These are phyloP conservation scores for Cornus kousa DNA, from an alignment of 148 eudicot genomes.

Conservation along the genomic window DNA sequence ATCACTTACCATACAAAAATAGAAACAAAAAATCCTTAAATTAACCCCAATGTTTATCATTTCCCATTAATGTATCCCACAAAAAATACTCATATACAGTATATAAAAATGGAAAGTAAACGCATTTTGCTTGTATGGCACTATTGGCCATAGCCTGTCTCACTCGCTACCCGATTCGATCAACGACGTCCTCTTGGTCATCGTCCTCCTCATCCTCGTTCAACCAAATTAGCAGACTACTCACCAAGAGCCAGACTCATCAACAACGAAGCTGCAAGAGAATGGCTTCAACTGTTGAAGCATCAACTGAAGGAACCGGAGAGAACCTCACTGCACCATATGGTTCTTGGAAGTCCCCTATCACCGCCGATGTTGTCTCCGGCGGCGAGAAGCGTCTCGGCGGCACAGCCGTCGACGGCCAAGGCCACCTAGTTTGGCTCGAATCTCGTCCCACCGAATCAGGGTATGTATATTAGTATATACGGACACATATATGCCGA, in stretches of 20 bases:
- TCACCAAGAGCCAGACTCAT: background rate
- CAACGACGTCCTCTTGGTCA: no score
- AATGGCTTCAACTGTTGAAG: conserved; percentile 17
- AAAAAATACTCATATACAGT: no score
- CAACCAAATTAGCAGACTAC: background rate
- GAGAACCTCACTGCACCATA: conserved; percentile 54
- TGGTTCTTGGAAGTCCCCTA: conserved; percentile 92
- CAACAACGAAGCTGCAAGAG: conserved; percentile 6
- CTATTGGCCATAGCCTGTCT: conserved; percentile 19
- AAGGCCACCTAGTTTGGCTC: conserved; percentile 71
- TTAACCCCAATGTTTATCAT: no score
- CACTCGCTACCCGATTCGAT: conserved; percentile 6
- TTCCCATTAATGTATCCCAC: no score
- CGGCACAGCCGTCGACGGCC: conserved; percentile 63
- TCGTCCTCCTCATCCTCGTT: background rate
- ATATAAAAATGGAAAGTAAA: no score
- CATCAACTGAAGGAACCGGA: conserved; percentile 10
- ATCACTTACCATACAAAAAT: no score
- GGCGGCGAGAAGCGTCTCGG: conserved; percentile 75
- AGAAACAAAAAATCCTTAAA: no score
- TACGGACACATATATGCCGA: background rate
- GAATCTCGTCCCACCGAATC: conserved; percentile 84
- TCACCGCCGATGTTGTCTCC: conserved; percentile 75
- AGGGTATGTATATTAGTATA: conserved; percentile 40
- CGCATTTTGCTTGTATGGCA: conserved; percentile 11